phyloP scores from a whole-genome alignment of 352 stramenopile genomes.

The Pythium grandisporangium region DNA sequence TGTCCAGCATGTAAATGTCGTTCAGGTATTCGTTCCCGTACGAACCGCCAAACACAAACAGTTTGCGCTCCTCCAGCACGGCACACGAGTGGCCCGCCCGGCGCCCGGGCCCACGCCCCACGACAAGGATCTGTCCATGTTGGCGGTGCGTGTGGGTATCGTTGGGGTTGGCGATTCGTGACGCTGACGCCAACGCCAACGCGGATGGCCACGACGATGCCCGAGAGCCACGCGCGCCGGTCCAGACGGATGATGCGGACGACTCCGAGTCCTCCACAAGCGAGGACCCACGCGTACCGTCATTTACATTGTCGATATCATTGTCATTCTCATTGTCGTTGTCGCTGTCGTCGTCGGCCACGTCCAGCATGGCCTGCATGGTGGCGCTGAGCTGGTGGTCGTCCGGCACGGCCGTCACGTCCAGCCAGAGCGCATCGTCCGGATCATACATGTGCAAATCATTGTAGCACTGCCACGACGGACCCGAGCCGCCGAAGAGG shows the following conservation, averaged over 20 bases:
- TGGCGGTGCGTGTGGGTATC: constrained; percentile 30
- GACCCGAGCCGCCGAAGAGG: constrained; percentile 92
- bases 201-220: too few species aligned
- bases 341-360: constrained; percentile 36
- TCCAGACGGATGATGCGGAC: too few species aligned
- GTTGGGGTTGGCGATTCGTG: constrained; percentile 46
- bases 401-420: constrained; percentile 20
- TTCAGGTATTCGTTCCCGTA: constrained; percentile 91
- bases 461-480: constrained; percentile 92
- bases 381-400: constrained; percentile 72
- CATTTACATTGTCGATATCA: background rate
- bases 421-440: constrained; percentile 29
- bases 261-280: background rate
- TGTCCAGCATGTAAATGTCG: constrained; percentile 94
- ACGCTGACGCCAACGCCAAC: background rate
- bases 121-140: constrained; percentile 72
- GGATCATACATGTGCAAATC: constrained; percentile 93
- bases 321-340: constrained; percentile 9
- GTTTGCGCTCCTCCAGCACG: constrained; percentile 82
- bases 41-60: constrained; percentile 93
- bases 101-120: constrained; percentile 79
- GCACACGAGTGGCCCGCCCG: constrained; percentile 93
- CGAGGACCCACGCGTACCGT: background rate
- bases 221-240: too few species aligned
- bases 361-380: constrained; percentile 15